Conservation (phyloP, 305 asterid genomes). For the Ilex paraguariensis region DNA sequence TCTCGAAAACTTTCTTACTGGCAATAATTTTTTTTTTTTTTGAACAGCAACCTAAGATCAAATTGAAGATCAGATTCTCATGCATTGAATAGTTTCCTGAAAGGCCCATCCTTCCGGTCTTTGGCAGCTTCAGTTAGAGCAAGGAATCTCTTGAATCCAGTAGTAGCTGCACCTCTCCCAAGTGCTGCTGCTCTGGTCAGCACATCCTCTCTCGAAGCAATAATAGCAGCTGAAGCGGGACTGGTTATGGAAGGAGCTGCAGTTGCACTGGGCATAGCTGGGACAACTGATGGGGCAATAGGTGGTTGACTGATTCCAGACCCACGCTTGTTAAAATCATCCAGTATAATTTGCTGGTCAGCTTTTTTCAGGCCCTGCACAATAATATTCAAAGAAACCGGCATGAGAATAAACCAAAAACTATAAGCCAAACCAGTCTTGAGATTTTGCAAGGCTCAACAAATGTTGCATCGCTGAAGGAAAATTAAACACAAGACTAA, state of each 20-base stretch:
- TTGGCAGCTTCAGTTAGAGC: constrained; percentile 90
- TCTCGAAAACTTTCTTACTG: too few relatives aligned
- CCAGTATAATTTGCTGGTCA: constrained; percentile 90
- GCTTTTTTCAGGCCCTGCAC: constrained; percentile 83
- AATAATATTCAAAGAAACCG: background rate
- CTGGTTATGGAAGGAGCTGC: constrained; percentile 24
- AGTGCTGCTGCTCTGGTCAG: constrained; percentile 97
- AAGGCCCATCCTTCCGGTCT: constrained; percentile 91
- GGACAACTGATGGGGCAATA: constrained; percentile 31
- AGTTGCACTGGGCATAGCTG: constrained; percentile 31
- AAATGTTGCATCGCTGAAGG: too few relatives aligned
- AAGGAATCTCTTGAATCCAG: constrained; percentile 82
- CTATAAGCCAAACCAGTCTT: too few relatives aligned
- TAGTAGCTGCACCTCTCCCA: constrained; percentile 96
- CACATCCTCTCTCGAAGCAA: constrained; percentile 79
- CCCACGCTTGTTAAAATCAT: constrained; percentile 87
- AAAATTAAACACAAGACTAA: too few relatives aligned
- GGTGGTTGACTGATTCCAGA: constrained; percentile 65
- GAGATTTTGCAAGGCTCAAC: too few relatives aligned
- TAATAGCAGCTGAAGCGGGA: constrained; percentile 45
- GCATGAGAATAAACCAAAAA: background rate
- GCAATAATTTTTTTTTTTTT: too few relatives aligned
- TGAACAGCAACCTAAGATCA: too few relatives aligned
- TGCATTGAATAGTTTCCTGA: constrained; percentile 83
- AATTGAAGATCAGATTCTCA: constrained; percentile 10